Evolutionary conservation across 192 early-diverging fungal genomes (phyloP), one percentile per base, ranked within the genome.

Genomic region (Geranomyces michiganensis): DNA sequence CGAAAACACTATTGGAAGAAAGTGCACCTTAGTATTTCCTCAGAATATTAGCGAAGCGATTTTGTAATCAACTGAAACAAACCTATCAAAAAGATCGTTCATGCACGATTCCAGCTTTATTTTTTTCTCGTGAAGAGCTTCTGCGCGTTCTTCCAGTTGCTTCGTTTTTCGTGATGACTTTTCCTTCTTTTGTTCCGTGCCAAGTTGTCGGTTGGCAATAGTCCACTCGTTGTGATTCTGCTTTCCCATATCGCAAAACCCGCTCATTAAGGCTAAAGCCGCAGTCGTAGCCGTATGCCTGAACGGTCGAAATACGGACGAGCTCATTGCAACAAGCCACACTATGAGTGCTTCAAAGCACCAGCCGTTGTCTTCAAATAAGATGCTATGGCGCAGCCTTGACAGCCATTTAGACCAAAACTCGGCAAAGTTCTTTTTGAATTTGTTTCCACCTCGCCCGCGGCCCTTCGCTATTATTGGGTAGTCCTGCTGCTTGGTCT

Each of bases 231-330:
- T 74, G 62, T 80, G 65, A 0, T 87, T 74, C 46, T 79, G 81
- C n/a, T 87, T 80, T 8, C 84, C 85, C 24, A 93, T 74, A n/a
- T 88, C 82, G 59, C 89, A 90, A 44, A 99, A 81, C 7, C 82
- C 82, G 1, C 83, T 78, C 47, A 90, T 80, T 15, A 96, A 66
- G 10, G 82, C 78, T 27, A 97, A 83, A 19, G 90, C 83, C 0
- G 87, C 81, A 0, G 89, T 62, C 1, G 96, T 92, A 1, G 94
- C 85, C 8, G 93, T 95, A 67, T 99, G 96, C 5, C 97, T 83
- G 76, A 99, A 93, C 13, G 95, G 93, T 19, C 95, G 86, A 65
- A 91, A 96, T 0, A 88, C 66, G 1, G 93, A 92, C 32, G 90
- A 90, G 32, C 72, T 73, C 68, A 83, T 73, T 17, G 77, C 71